phyloP scores from a whole-genome alignment of 768 basidiomycete species.

The Auriscalpium orientale region DNA sequence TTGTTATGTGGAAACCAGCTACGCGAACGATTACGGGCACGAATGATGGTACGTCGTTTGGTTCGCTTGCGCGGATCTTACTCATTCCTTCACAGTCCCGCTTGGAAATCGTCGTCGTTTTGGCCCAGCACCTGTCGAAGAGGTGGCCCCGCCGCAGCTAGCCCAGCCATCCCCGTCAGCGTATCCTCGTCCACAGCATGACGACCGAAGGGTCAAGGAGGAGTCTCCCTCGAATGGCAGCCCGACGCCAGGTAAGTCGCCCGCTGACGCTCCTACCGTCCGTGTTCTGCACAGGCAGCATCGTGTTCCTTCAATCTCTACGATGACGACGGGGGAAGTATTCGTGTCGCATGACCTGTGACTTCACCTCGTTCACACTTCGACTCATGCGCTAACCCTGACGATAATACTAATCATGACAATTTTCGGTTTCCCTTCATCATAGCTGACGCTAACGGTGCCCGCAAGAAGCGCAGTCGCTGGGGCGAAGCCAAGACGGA shows the following conservation, averaged over 20 bases:
- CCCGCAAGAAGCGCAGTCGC: constrained; percentile 92
- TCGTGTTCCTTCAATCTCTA: constrained; percentile 8
- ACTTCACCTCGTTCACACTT: constrained; percentile 10
- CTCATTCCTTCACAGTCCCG: constrained; percentile 41
- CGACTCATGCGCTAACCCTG: constrained; percentile 26
- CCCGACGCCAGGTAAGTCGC: constrained; percentile 63
- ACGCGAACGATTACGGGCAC: constrained; percentile 88
- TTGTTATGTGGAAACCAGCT: constrained; percentile 77
- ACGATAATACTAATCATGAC: constrained; percentile 54
- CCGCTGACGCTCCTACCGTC: constrained; percentile 22
- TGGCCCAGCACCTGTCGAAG: constrained; percentile 81
- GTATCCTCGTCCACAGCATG: constrained; percentile 59
- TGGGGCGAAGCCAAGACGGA: constrained; percentile 95
- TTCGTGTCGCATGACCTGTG: constrained; percentile 7
- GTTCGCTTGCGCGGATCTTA: not conserved
- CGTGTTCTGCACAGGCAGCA: constrained; percentile 11
- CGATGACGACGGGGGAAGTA: not conserved
- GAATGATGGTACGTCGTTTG: constrained; percentile 69
- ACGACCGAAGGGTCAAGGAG: constrained; percentile 44
- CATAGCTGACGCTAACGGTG: constrained; percentile 75
- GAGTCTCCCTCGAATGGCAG: constrained; percentile 53
- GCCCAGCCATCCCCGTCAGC: constrained; percentile 84
- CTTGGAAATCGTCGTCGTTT: constrained; percentile 87
- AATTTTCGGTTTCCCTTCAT: constrained; percentile 27
- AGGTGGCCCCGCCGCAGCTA: constrained; percentile 73